A percentile compares a stretch with the other conserved stretches of the same genome.
phyloP scores from a whole-genome alignment of 306 rosid genomes.

The Chamaecrista fasciculata region DNA sequence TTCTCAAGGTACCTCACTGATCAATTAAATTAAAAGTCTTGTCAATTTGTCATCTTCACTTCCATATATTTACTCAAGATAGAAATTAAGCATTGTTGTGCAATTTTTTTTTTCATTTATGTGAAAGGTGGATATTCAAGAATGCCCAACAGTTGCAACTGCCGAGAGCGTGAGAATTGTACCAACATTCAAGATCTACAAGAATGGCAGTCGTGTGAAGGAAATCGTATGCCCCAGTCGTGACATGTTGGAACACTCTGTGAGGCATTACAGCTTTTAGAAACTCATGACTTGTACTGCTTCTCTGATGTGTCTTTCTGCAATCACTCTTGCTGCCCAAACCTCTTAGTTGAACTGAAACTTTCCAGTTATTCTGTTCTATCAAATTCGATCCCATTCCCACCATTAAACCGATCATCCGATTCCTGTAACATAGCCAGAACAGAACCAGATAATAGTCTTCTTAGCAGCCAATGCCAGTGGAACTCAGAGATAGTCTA shows the following conservation, averaged over 20 bases:
- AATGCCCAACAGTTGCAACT: conserved; percentile 50
- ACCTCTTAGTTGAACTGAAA: conserved; percentile 26
- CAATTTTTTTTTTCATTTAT: conserved; percentile 14
- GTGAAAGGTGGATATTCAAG: conserved; percentile 63
- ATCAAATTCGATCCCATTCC: conserved; percentile 20
- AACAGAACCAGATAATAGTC: conserved; percentile 45
- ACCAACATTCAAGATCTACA: conserved; percentile 87
- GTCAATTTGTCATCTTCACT: not conserved
- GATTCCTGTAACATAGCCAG: conserved; percentile 49
- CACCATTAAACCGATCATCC: conserved; percentile 29
- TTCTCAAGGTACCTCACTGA: conserved; percentile 53
- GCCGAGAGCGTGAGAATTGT: conserved; percentile 65
- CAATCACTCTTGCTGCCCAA: conserved; percentile 26
- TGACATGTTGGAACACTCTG: conserved; percentile 69
- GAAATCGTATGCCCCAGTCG: conserved; percentile 78
- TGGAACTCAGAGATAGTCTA: conserved; percentile 53
- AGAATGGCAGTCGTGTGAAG: conserved; percentile 67
- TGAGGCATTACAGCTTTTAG: conserved; percentile 71
- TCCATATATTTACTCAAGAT: not conserved
- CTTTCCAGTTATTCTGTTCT: conserved; percentile 33
- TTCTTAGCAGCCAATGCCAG: conserved; percentile 43
- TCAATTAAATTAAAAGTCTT: too few relatives aligned
- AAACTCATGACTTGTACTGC: conserved; percentile 34
- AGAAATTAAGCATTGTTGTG: not conserved
- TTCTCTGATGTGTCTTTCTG: conserved; percentile 25